phyloP scores from a whole-genome alignment of 1,139 yeast species.

The Eremothecium gossypii region DNA sequence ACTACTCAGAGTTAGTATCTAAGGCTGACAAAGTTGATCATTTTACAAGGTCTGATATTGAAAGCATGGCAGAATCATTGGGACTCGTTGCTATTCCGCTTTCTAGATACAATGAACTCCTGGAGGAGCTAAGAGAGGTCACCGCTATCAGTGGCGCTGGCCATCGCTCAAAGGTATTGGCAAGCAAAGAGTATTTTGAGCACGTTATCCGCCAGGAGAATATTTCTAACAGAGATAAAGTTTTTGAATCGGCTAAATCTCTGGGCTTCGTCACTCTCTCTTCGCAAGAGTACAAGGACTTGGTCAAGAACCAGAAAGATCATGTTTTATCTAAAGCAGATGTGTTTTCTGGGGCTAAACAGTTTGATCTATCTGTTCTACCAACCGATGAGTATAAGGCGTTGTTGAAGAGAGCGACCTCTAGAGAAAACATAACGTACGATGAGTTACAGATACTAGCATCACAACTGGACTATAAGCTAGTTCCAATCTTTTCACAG shows the following conservation, averaged over 20 bases:
- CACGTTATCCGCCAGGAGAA: constrained; percentile 27
- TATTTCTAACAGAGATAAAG: constrained; percentile 19
- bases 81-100: constrained; percentile 24
- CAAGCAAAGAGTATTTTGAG: constrained; percentile 30
- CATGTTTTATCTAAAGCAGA: constrained; percentile 29
- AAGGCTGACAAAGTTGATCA: constrained; percentile 11
- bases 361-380: constrained; percentile 26
- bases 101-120: constrained; percentile 13
- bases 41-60: constrained; percentile 24
- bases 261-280: constrained; percentile 31
- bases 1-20: constrained; percentile 19
- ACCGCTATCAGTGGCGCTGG: constrained; percentile 12
- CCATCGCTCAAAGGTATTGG: constrained; percentile 26
- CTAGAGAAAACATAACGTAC: constrained; percentile 17
- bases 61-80: constrained; percentile 19
- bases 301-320: constrained; percentile 27
- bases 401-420: constrained; percentile 20
- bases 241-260: constrained; percentile 29
- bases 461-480: constrained; percentile 18
- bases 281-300: constrained; percentile 27
- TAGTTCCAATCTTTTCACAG: constrained; percentile 14
- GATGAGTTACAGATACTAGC: constrained; percentile 28
- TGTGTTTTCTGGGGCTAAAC: constrained; percentile 29
- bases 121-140: constrained; percentile 12
- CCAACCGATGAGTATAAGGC: constrained; percentile 29